phyloP scores from a whole-genome alignment of 176 grass and related monocot genomes.

The Carex parvula region DNA sequence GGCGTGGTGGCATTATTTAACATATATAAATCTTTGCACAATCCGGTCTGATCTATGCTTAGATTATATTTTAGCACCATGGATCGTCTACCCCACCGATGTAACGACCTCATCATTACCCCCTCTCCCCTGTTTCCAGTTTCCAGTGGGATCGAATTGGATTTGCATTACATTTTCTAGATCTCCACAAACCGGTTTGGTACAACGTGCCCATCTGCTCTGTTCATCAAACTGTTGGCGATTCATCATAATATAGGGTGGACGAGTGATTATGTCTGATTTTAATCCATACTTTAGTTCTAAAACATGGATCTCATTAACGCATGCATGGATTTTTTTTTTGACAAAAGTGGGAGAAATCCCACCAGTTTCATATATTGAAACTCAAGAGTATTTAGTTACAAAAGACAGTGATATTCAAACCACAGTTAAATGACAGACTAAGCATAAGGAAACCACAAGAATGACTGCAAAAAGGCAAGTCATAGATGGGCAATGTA shows the following conservation, averaged over 20 bases:
- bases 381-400: no score
- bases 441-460: no score
- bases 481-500: no score
- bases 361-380: no score
- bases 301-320: no score
- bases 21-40: neutral
- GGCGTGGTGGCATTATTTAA: neutral
- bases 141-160: neutral
- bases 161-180: neutral
- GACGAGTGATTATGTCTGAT: neutral
- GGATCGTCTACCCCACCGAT: neutral
- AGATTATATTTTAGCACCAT: neutral
- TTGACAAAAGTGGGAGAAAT: no score
- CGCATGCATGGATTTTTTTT: no score
- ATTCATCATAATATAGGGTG: slow-evolving; percentile 13
- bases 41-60: neutral
- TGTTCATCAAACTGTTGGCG: neutral
- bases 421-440: no score
- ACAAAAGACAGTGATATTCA: no score
- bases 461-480: no score
- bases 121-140: neutral
- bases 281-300: no score
- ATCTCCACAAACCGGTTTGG: neutral
- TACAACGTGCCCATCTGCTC: neutral
- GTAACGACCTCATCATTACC: slow-evolving; percentile 7